Evolutionary conservation across 805 yeast species (phyloP).

Genomic region (Lipomyces mesembrius): DNA sequence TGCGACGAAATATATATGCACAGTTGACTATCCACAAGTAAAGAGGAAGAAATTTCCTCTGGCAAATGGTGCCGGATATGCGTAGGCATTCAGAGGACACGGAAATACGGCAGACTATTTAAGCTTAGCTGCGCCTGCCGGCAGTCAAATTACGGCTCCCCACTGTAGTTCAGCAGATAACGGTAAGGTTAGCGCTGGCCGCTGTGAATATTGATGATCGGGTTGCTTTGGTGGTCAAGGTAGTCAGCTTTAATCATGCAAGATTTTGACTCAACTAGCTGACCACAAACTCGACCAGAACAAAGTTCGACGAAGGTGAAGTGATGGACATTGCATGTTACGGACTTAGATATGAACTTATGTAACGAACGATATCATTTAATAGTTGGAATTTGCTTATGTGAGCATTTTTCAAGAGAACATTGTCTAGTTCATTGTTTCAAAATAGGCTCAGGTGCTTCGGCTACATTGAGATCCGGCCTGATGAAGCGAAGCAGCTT

Average conservation of each 20-base stretch:
- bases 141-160: too few species aligned
- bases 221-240: neutral
- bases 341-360: neutral
- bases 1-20: neutral
- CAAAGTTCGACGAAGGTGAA: too few species aligned
- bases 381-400: neutral
- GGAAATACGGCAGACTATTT: neutral
- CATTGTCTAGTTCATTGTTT: neutral
- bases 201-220: neutral
- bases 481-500: neutral
- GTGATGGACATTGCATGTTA: too few species aligned
- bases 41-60: neutral
- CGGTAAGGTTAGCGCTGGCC: neutral
- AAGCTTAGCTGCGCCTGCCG: neutral
- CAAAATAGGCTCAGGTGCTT: neutral
- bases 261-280: neutral
- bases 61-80: neutral
- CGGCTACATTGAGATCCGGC: neutral
- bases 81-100: neutral
- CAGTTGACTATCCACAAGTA: neutral
- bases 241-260: neutral
- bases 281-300: too few species aligned
- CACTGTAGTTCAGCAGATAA: too few species aligned
- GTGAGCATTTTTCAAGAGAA: neutral
- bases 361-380: neutral